These are phyloP conservation scores for Hyaloperonospora arabidopsidis DNA, from an alignment of 352 stramenopile species.

Conservation along the genomic window DNA sequence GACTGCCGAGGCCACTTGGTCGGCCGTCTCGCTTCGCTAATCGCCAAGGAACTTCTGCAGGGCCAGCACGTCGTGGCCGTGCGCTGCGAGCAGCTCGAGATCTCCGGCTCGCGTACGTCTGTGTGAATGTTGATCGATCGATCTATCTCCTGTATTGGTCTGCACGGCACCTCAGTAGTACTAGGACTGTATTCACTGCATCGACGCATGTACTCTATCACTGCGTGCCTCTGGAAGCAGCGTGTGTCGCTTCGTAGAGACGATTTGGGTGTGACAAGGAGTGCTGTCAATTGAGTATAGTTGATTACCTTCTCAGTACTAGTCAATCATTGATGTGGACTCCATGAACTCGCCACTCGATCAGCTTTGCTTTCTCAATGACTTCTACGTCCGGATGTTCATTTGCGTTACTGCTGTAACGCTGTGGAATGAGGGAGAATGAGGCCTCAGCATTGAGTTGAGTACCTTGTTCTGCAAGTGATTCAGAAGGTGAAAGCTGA, in stretches of 20 bases:
- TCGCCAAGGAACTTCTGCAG: constrained; percentile 98
- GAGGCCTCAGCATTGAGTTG: neutral
- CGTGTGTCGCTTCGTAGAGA: constrained; percentile 23
- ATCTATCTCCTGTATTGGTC: neutral
- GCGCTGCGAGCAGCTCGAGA: constrained; percentile 96
- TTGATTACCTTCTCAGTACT: constrained; percentile 3
- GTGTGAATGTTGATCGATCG: constrained; percentile 1
- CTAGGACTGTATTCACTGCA: neutral
- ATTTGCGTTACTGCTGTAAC: too few relatives aligned
- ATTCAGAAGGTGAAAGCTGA: neutral
- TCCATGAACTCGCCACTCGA: constrained; percentile 5
- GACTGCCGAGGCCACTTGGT: constrained; percentile 98
- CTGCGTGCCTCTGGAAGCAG: constrained; percentile 6
- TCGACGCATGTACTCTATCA: neutral
- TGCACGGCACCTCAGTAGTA: neutral
- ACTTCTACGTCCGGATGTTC: constrained; percentile 11
- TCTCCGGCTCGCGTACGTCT: constrained; percentile 94
- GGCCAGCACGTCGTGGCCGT: constrained; percentile 98
- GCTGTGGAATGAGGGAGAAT: too few relatives aligned
- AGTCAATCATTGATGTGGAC: constrained; percentile 4
- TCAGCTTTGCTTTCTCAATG: constrained; percentile 7
- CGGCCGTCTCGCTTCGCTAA: constrained; percentile 95
- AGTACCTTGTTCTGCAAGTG: neutral
- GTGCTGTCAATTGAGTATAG: constrained; percentile 15
- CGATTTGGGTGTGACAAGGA: constrained; percentile 23